phyloP scores from a whole-genome alignment of 2,329 filamentous ascomycete species.

The Ceratocystis cubensis region DNA sequence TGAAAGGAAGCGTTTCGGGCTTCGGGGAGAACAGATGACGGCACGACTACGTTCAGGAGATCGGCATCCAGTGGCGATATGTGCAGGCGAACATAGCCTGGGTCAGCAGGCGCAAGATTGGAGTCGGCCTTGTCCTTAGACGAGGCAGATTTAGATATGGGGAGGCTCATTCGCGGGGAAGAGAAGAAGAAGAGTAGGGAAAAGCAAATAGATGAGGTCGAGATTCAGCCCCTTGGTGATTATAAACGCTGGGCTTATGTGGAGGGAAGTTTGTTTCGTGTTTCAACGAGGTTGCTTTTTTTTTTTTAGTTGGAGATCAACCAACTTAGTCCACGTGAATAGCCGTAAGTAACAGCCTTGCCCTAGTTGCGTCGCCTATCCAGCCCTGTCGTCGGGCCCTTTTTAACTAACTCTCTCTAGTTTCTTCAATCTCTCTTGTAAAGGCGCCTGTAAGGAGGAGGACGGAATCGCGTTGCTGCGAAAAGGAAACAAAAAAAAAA shows the following conservation, averaged over 20 bases:
- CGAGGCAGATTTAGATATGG: conserved; percentile 11
- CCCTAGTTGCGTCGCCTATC: too few relatives aligned
- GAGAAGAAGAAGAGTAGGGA: not conserved
- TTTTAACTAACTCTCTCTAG: not conserved
- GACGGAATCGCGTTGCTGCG: conserved; percentile 8
- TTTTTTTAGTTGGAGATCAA: not conserved
- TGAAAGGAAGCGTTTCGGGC: conserved; percentile 85
- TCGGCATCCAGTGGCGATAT: conserved; percentile 74
- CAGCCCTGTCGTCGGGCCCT: too few relatives aligned
- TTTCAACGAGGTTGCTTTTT: not conserved
- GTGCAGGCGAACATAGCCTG: conserved; percentile 44
- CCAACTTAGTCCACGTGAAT: not conserved
- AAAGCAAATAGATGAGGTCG: not conserved
- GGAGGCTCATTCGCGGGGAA: conserved; percentile 11
- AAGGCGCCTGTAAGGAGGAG: not conserved
- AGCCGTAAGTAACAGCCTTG: not conserved
- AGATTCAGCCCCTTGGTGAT: not conserved
- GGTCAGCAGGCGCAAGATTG: conserved; percentile 13
- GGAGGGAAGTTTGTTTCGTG: not conserved
- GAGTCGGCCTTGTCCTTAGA: conserved; percentile 4
- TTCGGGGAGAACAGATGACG: conserved; percentile 49
- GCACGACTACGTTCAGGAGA: conserved; percentile 59
- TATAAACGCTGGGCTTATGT: not conserved
- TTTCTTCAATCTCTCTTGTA: not conserved
- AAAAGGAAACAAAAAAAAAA: not conserved